A percentile compares a stretch with the other conserved stretches of the same genome.
Conservation (phyloP, 345 rosid genomes). For the Rubroshorea leprosula region DNA sequence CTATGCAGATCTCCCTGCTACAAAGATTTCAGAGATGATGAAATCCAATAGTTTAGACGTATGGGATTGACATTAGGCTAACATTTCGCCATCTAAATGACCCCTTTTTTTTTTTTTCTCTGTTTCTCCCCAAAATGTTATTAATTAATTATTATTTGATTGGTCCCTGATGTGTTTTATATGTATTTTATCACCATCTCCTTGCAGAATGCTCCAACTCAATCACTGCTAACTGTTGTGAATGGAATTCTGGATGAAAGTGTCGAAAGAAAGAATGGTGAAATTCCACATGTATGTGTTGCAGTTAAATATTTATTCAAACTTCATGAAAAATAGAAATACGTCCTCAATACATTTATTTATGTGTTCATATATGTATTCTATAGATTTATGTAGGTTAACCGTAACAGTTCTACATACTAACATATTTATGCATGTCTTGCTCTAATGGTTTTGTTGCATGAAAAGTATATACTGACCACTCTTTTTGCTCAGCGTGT, state of each 20-base stretch:
- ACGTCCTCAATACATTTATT: no score
- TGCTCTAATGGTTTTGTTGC: background rate
- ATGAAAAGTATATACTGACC: constrained; percentile 9
- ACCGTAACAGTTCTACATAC: no score
- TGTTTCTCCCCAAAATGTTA: background rate
- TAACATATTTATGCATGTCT: background rate
- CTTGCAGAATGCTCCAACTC: constrained; percentile 90
- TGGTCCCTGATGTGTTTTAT: constrained; percentile 11
- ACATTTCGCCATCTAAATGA: constrained; percentile 7
- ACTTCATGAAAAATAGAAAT: no score
- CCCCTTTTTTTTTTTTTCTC: background rate
- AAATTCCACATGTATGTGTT: constrained; percentile 77
- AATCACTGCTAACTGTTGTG: constrained; percentile 77
- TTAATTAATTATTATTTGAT: no score
- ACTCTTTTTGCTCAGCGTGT: constrained; percentile 58
- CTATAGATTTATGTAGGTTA: no score
- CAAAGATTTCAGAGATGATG: constrained; percentile 87
- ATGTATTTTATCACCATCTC: constrained; percentile 19
- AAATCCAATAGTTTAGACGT: constrained; percentile 80
- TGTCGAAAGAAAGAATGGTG: constrained; percentile 64
- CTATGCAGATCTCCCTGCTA: constrained; percentile 67
- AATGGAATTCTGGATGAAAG: constrained; percentile 93
- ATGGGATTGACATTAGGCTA: constrained; percentile 9
- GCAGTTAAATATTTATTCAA: background rate
- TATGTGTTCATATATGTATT: no score